phyloP scores from a whole-genome alignment of 169 alveolate genomes.

The Babesia bigemina region DNA sequence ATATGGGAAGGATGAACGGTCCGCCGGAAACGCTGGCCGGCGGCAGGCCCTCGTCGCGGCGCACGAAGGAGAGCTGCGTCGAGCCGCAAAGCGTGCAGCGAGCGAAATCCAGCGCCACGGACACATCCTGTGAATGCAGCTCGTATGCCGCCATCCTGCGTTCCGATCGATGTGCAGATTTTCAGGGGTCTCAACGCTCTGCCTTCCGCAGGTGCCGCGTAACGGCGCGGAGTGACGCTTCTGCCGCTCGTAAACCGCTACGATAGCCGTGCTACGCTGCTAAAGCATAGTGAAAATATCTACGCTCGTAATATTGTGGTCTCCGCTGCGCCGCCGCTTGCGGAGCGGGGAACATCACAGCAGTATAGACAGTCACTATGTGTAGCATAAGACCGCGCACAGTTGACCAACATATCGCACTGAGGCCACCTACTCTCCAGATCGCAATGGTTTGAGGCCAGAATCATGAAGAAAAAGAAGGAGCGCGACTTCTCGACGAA shows the following conservation, averaged over 20 bases:
- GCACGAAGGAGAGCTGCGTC: slow-evolving; percentile 28
- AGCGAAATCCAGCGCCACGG: slow-evolving; percentile 55
- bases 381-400: not conserved
- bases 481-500: slow-evolving; percentile 28
- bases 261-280: not conserved
- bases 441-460: not conserved
- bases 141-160: slow-evolving; percentile 54
- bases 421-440: not conserved
- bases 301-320: not conserved
- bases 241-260: not conserved
- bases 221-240: not conserved
- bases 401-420: not conserved
- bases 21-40: not conserved
- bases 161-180: slow-evolving; percentile 47
- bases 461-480: slow-evolving; percentile 18
- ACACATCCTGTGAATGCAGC: slow-evolving; percentile 46
- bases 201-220: not conserved
- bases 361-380: not conserved
- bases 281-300: not conserved
- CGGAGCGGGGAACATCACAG: not conserved
- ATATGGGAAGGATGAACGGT: slow-evolving; percentile 25
- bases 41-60: not conserved
- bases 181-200: not conserved
- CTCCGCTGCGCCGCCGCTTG: not conserved
- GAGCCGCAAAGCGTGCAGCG: slow-evolving; percentile 40